Evolutionary conservation across 2,329 filamentous ascomycete species (phyloP), one percentile per base, ranked within the genome.

Genomic region (Beauveria medogensis): DNA sequence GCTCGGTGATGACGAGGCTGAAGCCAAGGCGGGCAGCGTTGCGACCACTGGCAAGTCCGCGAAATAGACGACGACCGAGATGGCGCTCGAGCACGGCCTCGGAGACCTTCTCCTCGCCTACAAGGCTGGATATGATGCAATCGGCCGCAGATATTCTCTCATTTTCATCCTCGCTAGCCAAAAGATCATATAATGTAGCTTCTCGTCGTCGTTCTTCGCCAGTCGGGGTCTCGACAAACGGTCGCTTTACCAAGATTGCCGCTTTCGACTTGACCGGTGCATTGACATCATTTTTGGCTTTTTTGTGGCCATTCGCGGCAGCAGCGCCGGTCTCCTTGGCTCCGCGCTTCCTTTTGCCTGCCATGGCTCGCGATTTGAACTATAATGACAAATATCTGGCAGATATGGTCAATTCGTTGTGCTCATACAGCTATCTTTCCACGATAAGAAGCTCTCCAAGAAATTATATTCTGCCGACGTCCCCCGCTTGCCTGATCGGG

Each of bases 11-110:
- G 0, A 93, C 93, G 60, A 97, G 81, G 59, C 91, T 96, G 72
- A 96, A 97, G 3, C 94, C 94, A 55, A 94, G 77, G 28, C 94
- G 83, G 20, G 93, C 91, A 14, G 90, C 91, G 76, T 96, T 96
- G 61, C 91, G 87, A 59, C 91, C 88, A 71, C 92, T 97, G 63
- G 92, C 92, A 20, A 97, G 84, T 46, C 94, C 94, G 59, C 90
- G 86, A 72, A 97, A 91, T 43, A 99, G 79, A 28, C 89, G 82
- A 69, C 83, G 83, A 64, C 85, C 82, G 34, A 88, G 74, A 66
- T 88, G 85, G 62, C 83, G 76, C 65, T 79, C 72, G 16, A 88
- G 74, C 2, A 83, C 80, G 1, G 75, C 67, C 69, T 87, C 83
- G 3, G 78, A 64, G 3, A 80, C 80, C 37, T 75, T 75, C 22